Evolutionary conservation across 805 yeast species (phyloP), one percentile per base, ranked within the genome.

Genomic region (Metschnikowia proteae): DNA sequence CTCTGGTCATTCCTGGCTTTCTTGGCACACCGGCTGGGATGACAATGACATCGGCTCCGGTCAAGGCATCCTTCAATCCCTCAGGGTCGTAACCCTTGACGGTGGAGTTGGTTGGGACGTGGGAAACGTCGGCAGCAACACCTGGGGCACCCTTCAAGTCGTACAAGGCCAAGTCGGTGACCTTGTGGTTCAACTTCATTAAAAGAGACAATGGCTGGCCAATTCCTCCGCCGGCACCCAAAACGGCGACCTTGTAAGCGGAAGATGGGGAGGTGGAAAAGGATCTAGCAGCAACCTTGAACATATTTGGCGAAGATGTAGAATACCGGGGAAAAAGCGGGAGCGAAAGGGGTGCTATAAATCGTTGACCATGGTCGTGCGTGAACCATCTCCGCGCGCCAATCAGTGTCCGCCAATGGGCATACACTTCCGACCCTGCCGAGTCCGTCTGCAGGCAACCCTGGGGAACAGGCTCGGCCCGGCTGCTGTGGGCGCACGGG

Each of bases 1-100:
- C 97, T 79, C 97, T 87, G 65, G 97, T 88, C 97, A 91, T 91
- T 71, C 97, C 97, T 60, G 97, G 97, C 78, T 90, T 91, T 82
- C 95, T 88, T 78, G 96, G 97, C 50, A 91, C 95, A 78, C 97
- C 97, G 49, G 97, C 97, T 66, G 97, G 97, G 71, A 91, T 88
- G 50, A 91, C 80, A 46, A 91, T 91, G 52, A 91, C 83, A 61
- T 90, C 95, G 45, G 96, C 81, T 43, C 84, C 90, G 45, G 78
- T 73, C 60, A 91, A 74, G 17, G 97, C 96, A 48, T 72, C 74
- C 51, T 77, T 73, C 55, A 89, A 73, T 52, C 83, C 80, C 56
- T 87, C 96, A 60, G 96, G 95, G 51, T 88, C 79, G 79, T 79
- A 91, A 57, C 97, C 97, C 58, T 75, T 80, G 61, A 92, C 97